Percentiles rank a stretch among this genome's conserved stretches.
Evolutionary conservation across 169 alveolate genomes (phyloP).

Genomic region (Prorocentrum cordatum): DNA sequence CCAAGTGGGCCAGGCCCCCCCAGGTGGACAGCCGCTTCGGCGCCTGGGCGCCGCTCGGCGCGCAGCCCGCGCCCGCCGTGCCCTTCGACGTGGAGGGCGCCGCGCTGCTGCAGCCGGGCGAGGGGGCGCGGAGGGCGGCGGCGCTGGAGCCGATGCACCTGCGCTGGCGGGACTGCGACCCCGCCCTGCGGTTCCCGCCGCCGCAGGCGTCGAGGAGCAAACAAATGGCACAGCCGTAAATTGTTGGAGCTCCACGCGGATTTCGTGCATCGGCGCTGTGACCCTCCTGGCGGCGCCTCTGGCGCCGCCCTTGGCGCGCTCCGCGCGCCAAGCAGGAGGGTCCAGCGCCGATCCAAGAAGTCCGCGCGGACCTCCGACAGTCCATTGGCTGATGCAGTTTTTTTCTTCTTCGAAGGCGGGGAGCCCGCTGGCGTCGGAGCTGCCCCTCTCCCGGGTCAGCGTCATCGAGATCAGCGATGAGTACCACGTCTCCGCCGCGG

Average conservation of each 20-base stretch:
- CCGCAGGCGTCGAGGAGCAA: no score
- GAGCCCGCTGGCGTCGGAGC: slow-evolving; percentile 2
- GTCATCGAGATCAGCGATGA: slow-evolving; percentile 68
- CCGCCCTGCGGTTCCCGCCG: no score
- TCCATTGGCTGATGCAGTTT: no score
- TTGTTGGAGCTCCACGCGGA: no score
- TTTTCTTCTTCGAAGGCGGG: neutral
- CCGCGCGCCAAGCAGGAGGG: no score
- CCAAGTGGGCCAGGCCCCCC: slow-evolving; percentile 13
- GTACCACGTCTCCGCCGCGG: no score
- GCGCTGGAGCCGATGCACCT: no score
- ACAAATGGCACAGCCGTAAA: no score
- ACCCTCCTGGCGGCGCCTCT: neutral
- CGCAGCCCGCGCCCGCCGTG: neutral
- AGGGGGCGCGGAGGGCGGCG: neutral
- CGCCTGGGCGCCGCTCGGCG: neutral
- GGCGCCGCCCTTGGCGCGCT: neutral
- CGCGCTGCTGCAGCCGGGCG: neutral
- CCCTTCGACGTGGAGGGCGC: slow-evolving; percentile 65
- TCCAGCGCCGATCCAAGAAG: no score
- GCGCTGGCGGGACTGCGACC: no score
- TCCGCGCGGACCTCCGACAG: no score
- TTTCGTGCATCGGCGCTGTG: no score
- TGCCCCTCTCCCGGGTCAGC: slow-evolving; percentile 15
- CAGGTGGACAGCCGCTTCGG: neutral